A percentile compares a stretch with the other conserved stretches of the same genome.
Evolutionary conservation across 78 protist genomes (phyloP).

Genomic region (Dictyostelium intermedium): DNA sequence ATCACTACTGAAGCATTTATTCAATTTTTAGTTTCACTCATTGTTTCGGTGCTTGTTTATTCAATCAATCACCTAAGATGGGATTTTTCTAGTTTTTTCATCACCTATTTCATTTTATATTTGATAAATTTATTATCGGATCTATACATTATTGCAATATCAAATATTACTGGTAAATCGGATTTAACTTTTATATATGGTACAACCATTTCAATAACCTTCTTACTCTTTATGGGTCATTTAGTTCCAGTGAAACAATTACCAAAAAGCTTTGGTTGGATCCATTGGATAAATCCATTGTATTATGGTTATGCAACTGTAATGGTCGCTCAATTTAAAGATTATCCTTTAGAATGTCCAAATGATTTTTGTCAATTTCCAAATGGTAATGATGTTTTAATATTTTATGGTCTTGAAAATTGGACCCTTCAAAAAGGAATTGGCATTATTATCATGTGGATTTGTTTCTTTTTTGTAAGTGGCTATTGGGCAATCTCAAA

Average conservation of each 20-base stretch:
- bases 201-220: constrained; percentile 29
- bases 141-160: constrained; percentile 5
- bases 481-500: constrained; percentile 1
- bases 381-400: constrained; percentile 50
- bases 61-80: constrained; percentile 13
- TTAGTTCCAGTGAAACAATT: constrained; percentile 50
- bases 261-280: constrained; percentile 41
- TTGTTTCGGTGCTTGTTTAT: background rate
- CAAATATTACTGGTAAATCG: constrained; percentile 16
- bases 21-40: background rate
- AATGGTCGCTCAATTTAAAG: constrained; percentile 52
- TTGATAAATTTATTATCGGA: constrained; percentile 19
- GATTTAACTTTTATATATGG: constrained; percentile 53
- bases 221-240: constrained; percentile 55
- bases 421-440: constrained; percentile 32
- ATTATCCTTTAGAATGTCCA: background rate
- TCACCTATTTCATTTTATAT: background rate
- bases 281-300: constrained; percentile 39
- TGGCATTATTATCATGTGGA: constrained; percentile 5
- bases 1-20: constrained; percentile 8
- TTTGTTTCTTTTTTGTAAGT: background rate
- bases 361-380: constrained; percentile 1
- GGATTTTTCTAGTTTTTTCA: constrained; percentile 15
- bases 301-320: constrained; percentile 12
- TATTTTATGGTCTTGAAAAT: constrained; percentile 14